phyloP scores from a whole-genome alignment of 1,284 basidiomycete species.

The Paramarasmius palmivorus region DNA sequence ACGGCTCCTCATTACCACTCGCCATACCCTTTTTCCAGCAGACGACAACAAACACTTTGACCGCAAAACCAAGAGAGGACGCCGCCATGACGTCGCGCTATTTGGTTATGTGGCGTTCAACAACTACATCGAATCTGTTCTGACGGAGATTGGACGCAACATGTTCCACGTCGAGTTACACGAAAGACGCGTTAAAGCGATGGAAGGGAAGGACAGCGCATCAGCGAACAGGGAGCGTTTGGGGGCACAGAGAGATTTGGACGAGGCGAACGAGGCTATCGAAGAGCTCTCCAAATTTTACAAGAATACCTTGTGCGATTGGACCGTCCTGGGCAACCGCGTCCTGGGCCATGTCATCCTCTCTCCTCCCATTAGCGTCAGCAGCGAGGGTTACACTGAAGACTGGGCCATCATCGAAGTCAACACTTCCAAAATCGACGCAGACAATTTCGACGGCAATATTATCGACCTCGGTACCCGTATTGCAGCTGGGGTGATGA shows the following conservation, averaged over 20 bases:
- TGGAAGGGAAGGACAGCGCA: too few relatives aligned
- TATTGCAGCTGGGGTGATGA: slow-evolving; percentile 10
- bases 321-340: slow-evolving; percentile 16
- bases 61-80: slow-evolving; percentile 10
- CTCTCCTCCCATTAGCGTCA: slow-evolving; percentile 25
- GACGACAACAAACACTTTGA: slow-evolving; percentile 17
- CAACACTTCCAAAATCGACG: slow-evolving; percentile 24
- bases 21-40: slow-evolving; percentile 17
- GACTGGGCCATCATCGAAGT: slow-evolving; percentile 33
- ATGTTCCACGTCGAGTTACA: too few relatives aligned
- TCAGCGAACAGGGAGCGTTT: too few relatives aligned
- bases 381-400: slow-evolving; percentile 22
- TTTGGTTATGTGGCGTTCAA: slow-evolving; percentile 23
- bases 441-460: slow-evolving; percentile 18
- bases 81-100: slow-evolving; percentile 24
- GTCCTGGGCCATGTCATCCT: slow-evolving; percentile 28
- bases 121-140: slow-evolving; percentile 22
- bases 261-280: neutral
- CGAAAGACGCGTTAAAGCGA: too few relatives aligned
- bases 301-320: neutral
- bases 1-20: slow-evolving; percentile 28
- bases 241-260: neutral
- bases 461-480: slow-evolving; percentile 27
- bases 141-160: slow-evolving; percentile 15
- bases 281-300: neutral